Evolutionary conservation across 2,329 filamentous ascomycete genomes (phyloP).

Genomic region (Xylaria sp.): DNA sequence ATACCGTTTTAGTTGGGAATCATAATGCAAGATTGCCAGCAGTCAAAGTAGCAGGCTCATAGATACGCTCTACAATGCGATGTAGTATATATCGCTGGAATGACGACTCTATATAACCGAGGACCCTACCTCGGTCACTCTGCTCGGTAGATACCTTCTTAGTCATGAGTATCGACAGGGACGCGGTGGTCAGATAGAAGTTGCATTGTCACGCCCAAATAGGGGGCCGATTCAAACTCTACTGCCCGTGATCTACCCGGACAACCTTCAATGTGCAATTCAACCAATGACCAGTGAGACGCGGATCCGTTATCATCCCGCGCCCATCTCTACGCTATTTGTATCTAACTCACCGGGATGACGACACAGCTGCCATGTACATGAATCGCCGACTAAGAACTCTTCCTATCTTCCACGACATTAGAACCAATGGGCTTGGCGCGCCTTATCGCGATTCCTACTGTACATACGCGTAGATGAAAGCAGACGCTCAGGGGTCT

Average conservation of each 20-base stretch:
- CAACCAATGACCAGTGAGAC: constrained; percentile 23
- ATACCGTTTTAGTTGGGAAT: too few species aligned
- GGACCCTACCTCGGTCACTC: too few species aligned
- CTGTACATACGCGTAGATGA: too few species aligned
- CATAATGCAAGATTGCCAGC: too few species aligned
- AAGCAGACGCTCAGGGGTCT: not conserved
- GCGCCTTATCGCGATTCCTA: constrained; percentile 14
- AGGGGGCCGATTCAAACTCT: too few species aligned
- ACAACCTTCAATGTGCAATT: too few species aligned
- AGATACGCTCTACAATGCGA: too few species aligned
- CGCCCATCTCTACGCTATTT: constrained; percentile 7
- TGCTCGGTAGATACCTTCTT: not conserved
- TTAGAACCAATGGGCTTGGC: constrained; percentile 22
- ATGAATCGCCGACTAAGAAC: not conserved
- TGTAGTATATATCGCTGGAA: too few species aligned
- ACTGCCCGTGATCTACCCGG: too few species aligned
- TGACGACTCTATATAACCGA: too few species aligned
- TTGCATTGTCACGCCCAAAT: too few species aligned
- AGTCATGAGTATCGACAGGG: not conserved
- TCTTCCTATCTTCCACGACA: not conserved
- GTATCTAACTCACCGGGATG: constrained; percentile 16
- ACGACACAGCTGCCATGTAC: constrained; percentile 25
- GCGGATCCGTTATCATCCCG: constrained; percentile 20
- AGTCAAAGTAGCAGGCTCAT: too few species aligned
- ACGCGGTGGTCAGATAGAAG: not conserved